Evolutionary conservation across 345 rosid species (phyloP), one percentile per base, ranked within the genome.

Genomic region (Euphorbia pulcherrima): DNA sequence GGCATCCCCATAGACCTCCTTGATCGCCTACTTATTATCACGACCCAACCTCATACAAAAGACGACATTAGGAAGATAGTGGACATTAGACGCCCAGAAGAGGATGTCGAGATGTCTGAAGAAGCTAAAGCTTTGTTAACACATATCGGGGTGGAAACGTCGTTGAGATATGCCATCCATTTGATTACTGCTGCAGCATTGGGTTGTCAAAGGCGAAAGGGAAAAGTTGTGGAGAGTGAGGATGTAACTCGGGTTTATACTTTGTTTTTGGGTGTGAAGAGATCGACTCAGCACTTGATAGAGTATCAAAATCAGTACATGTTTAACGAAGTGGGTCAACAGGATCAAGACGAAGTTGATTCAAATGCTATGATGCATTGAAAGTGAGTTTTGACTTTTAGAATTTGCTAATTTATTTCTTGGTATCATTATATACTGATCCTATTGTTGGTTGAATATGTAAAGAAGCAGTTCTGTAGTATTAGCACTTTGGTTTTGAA

Each of bases 1-100:
- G 99, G 99, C 11, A 94, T 94, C 71, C 99, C 99, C 0, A 85
- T 94, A 23, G 99, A 93, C 70, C 92, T 94, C 68, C 95, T 94
- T 4, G 99, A 94, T 72, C 90, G 97, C 58, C 87, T 94, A 3
- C 91, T 94, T 35, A 94, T 91, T 72, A 86, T 94, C 72, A 63
- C 90, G 11, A 93, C 98, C 8, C 84, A 85, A 47, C 98, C 98
- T 44, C 89, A 90, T 74, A 80, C 86, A 1, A 86, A 74, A 21
- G 92, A 88, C 62, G 98, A 93, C 53, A 93, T 90, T 63, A 74
- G 83, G 64, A 81, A 82, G 77, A 93, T 93, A 75, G 77, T 90
- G 62, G 96, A 91, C 75, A 94, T 91, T 60, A 86, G 99, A 68
- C 85, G 92, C 83, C 95, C 85, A 84, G 98, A 91, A 75, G 97